Conservation (phyloP, 2,329 filamentous ascomycete species). For the Dactylellina drechsleri region DNA sequence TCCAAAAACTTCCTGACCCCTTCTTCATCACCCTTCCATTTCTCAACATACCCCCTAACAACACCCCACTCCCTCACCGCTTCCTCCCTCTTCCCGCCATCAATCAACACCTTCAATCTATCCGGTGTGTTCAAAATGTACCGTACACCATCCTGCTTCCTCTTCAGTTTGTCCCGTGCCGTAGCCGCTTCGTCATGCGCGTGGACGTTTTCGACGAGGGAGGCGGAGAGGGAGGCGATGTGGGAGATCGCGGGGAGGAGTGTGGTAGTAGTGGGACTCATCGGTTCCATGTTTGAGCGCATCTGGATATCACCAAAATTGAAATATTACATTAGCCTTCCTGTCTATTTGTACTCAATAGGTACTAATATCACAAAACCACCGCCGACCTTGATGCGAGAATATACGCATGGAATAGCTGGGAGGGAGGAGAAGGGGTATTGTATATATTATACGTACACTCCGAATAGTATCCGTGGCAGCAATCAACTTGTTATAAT, state of each 20-base stretch:
- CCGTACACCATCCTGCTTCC: conserved; percentile 69
- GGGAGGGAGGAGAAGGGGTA: conserved; percentile 34
- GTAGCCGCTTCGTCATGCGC: conserved; percentile 63
- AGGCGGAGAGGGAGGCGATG: conserved; percentile 68
- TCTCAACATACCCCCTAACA: conserved; percentile 66
- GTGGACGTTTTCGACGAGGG: conserved; percentile 66
- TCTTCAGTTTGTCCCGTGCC: conserved; percentile 58
- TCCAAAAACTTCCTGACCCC: conserved; percentile 60
- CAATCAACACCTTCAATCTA: conserved; percentile 69
- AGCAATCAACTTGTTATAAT: conserved; percentile 96
- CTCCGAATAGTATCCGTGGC: conserved; percentile 95
- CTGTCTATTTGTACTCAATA: too few species aligned
- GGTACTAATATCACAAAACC: too few species aligned
- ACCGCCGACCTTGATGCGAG: too few species aligned
- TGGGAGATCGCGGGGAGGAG: conserved; percentile 78
- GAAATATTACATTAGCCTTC: background rate
- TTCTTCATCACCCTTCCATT: conserved; percentile 68
- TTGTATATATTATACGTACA: conserved; percentile 60
- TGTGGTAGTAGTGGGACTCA: conserved; percentile 78
- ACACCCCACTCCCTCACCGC: conserved; percentile 70
- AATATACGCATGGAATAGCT: background rate
- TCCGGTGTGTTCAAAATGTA: conserved; percentile 73
- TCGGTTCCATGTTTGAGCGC: conserved; percentile 81
- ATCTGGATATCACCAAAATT: conserved; percentile 65
- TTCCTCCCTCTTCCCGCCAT: conserved; percentile 70